These are phyloP conservation scores for Ophiocordyceps camponoti-saundersi DNA, from an alignment of 2,329 filamentous ascomycete genomes.

Conservation along the genomic window DNA sequence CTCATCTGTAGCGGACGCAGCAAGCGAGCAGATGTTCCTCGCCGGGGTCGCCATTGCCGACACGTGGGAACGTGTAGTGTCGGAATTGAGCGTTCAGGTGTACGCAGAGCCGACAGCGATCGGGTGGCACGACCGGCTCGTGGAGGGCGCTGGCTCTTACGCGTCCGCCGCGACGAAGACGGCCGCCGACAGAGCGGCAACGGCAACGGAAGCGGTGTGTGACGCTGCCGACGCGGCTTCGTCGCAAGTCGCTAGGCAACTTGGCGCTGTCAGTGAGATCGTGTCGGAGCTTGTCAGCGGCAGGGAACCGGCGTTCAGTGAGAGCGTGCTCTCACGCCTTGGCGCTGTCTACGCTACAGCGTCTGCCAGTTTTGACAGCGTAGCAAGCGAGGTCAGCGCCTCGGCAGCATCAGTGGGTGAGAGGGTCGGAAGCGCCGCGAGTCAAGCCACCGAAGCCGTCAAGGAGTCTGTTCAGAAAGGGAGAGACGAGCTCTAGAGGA, in stretches of 20 bases:
- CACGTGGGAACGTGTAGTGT: slow-evolving; percentile 27
- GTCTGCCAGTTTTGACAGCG: slow-evolving; percentile 32
- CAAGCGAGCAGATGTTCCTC: slow-evolving; percentile 18
- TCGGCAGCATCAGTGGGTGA: slow-evolving; percentile 16
- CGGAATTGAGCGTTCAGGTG: slow-evolving; percentile 48
- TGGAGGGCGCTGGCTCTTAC: slow-evolving; percentile 34
- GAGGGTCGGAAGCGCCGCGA: slow-evolving; percentile 19
- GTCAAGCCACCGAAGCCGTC: slow-evolving; percentile 23
- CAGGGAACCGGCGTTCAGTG: slow-evolving; percentile 65
- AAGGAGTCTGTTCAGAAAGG: slow-evolving; percentile 18
- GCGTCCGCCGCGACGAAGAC: slow-evolving; percentile 31
- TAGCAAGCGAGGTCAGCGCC: slow-evolving; percentile 16
- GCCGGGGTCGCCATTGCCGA: slow-evolving; percentile 21
- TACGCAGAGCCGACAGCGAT: slow-evolving; percentile 48
- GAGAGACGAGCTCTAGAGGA: slow-evolving; percentile 24
- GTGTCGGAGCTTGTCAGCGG: slow-evolving; percentile 62
- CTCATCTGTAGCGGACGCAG: slow-evolving; percentile 26
- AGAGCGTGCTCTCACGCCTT: slow-evolving; percentile 60
- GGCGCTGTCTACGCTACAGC: slow-evolving; percentile 56
- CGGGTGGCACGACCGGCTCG: slow-evolving; percentile 34
- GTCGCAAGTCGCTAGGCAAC: slow-evolving; percentile 43
- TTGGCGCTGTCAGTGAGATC: slow-evolving; percentile 51
- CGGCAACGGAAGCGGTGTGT: slow-evolving; percentile 31
- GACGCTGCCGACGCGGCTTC: slow-evolving; percentile 35
- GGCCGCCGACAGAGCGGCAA: slow-evolving; percentile 22